Conservation (phyloP, 2,329 filamentous ascomycete genomes). For the Neonectria sp. region DNA sequence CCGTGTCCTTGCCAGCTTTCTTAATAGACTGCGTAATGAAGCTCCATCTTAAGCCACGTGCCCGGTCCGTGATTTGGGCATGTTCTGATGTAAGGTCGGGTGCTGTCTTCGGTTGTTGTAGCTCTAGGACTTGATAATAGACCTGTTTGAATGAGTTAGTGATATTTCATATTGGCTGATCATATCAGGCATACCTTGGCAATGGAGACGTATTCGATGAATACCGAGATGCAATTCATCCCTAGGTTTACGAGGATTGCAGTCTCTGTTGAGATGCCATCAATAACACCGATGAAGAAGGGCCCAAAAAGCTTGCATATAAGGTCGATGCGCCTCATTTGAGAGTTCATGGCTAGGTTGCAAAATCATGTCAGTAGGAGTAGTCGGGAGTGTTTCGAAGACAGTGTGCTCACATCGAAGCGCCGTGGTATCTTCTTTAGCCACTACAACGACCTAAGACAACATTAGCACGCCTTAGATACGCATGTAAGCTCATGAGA, state of each 20-base stretch:
- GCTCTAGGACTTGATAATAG: conserved; percentile 44
- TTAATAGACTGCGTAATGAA: conserved; percentile 23
- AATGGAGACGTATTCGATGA: conserved; percentile 69
- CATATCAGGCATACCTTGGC: conserved; percentile 33
- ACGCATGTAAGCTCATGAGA: neutral
- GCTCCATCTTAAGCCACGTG: neutral
- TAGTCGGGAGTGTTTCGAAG: neutral
- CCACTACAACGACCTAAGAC: conserved; percentile 48
- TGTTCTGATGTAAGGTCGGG: conserved; percentile 16
- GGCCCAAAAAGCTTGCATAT: conserved; percentile 72
- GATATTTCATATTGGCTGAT: no score
- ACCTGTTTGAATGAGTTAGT: conserved; percentile 40
- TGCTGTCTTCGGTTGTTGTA: conserved; percentile 43
- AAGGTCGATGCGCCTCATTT: conserved; percentile 75
- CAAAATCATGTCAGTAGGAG: conserved; percentile 1
- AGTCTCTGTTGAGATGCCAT: conserved; percentile 61
- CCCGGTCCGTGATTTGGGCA: conserved; percentile 7
- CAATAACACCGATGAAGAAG: conserved; percentile 67
- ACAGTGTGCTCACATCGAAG: conserved; percentile 36
- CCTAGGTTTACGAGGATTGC: conserved; percentile 66
- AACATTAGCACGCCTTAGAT: conserved; percentile 17
- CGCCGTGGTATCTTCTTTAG: conserved; percentile 37
- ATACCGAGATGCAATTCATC: conserved; percentile 65
- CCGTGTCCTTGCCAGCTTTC: conserved; percentile 36
- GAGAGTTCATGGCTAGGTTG: conserved; percentile 64